Evolutionary conservation across 2,329 filamentous ascomycete species (phyloP).

Genomic region (Pseudodiploospora longispora): DNA sequence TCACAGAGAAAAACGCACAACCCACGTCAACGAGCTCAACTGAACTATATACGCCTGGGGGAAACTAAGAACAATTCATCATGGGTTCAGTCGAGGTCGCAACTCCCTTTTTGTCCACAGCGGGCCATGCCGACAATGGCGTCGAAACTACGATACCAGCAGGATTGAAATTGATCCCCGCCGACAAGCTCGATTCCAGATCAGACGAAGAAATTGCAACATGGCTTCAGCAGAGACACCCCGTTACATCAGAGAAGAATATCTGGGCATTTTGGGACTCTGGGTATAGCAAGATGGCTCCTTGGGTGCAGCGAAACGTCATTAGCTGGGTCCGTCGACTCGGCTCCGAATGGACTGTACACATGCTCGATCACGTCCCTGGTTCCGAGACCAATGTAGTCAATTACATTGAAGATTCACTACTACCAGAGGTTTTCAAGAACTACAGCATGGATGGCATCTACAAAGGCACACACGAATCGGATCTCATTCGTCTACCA

Average conservation of each 20-base stretch:
- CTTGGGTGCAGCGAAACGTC: constrained; percentile 28
- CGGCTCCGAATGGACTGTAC: constrained; percentile 30
- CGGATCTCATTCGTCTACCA: constrained; percentile 38
- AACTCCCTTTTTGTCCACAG: too few species aligned
- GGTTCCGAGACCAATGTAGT: constrained; percentile 27
- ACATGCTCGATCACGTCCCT: constrained; percentile 28
- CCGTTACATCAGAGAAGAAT: constrained; percentile 30
- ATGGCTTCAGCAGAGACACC: constrained; percentile 19
- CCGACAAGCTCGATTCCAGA: constrained; percentile 16
- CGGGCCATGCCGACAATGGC: too few species aligned
- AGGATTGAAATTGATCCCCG: constrained; percentile 3
- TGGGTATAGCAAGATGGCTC: constrained; percentile 23
- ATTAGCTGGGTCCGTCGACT: constrained; percentile 29
- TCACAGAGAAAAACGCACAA: too few species aligned
- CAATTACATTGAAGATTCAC: constrained; percentile 25
- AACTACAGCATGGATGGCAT: constrained; percentile 35
- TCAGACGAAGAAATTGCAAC: constrained; percentile 23
- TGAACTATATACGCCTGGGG: too few species aligned
- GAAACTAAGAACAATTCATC: too few species aligned
- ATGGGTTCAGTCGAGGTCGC: too few species aligned
- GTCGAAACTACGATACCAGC: too few species aligned
- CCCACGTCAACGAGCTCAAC: too few species aligned
- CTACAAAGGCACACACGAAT: constrained; percentile 33
- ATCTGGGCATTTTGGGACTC: constrained; percentile 36
- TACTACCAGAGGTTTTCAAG: constrained; percentile 33